Conservation (phyloP, 345 rosid genomes). For the Citrus australasica region DNA sequence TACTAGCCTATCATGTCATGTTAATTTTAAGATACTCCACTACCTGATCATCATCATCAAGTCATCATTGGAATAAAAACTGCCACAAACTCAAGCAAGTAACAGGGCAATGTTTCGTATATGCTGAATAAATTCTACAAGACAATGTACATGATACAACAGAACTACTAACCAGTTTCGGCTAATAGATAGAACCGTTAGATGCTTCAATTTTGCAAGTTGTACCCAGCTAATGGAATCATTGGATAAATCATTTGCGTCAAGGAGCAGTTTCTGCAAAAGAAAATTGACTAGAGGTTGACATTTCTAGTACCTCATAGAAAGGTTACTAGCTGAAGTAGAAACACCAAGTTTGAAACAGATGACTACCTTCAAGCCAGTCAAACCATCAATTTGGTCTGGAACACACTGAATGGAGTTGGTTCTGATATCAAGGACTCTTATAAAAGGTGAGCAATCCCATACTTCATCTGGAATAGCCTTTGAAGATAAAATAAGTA, state of each 20-base stretch:
- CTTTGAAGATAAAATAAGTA: slow-evolving; percentile 34
- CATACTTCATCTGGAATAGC: slow-evolving; percentile 78
- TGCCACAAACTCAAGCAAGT: neutral
- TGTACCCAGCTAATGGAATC: slow-evolving; percentile 77
- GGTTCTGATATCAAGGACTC: slow-evolving; percentile 67
- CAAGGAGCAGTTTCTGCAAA: slow-evolving; percentile 60
- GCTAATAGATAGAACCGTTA: slow-evolving; percentile 59
- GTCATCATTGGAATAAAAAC: neutral
- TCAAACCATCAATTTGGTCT: slow-evolving; percentile 43
- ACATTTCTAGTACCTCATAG: neutral
- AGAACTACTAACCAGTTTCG: slow-evolving; percentile 55
- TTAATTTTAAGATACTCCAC: neutral
- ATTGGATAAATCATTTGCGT: slow-evolving; percentile 59
- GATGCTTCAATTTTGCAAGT: slow-evolving; percentile 47
- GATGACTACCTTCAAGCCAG: slow-evolving; percentile 46
- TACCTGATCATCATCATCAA: neutral
- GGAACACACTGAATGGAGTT: slow-evolving; percentile 60
- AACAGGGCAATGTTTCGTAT: neutral
- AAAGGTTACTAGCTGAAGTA: neutral
- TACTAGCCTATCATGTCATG: neutral
- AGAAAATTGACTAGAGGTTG: slow-evolving; percentile 3
- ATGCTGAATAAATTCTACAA: neutral
- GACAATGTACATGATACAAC: neutral
- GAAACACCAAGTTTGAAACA: neutral
- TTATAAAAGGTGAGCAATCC: slow-evolving; percentile 53